phyloP scores from a whole-genome alignment of 2,329 filamentous ascomycete species.

The Fusarium equiseti region DNA sequence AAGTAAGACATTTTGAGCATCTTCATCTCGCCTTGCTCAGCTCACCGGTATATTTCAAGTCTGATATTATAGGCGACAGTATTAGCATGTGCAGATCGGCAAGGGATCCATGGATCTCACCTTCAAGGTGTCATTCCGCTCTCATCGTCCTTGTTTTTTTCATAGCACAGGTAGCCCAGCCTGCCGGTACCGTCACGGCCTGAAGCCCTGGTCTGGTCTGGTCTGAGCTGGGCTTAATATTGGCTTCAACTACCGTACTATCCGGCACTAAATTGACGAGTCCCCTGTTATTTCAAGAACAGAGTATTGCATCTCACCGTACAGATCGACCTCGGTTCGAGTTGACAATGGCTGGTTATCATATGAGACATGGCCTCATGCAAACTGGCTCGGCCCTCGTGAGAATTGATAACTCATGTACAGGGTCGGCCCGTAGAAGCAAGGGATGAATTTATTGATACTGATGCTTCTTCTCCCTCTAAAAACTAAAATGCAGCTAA shows the following conservation, averaged over 20 bases:
- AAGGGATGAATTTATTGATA: not conserved
- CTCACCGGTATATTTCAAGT: constrained; percentile 11
- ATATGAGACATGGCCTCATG: constrained; percentile 3
- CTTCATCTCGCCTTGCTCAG: constrained; percentile 30
- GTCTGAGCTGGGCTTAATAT: constrained; percentile 17
- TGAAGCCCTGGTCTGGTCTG: constrained; percentile 17
- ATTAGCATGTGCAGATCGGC: constrained; percentile 27
- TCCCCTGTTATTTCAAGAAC: constrained; percentile 5
- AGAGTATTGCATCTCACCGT: not conserved
- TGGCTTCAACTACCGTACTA: constrained; percentile 37
- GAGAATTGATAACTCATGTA: not conserved
- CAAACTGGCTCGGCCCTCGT: not conserved
- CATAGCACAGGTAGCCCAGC: constrained; percentile 19
- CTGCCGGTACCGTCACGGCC: constrained; percentile 31
- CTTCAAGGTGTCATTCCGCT: constrained; percentile 37
- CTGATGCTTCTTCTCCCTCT: not conserved
- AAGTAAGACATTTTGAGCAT: constrained; percentile 28
- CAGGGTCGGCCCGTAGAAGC: not conserved
- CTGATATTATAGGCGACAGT: constrained; percentile 17
- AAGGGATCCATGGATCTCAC: constrained; percentile 39
- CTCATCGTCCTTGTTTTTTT: constrained; percentile 26
- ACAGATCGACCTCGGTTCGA: not conserved
- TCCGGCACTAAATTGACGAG: constrained; percentile 23
- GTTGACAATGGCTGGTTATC: not conserved
- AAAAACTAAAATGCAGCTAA: constrained; percentile 4